phyloP scores from a whole-genome alignment of 805 yeast genomes.

The Debaryomyces castellii region DNA sequence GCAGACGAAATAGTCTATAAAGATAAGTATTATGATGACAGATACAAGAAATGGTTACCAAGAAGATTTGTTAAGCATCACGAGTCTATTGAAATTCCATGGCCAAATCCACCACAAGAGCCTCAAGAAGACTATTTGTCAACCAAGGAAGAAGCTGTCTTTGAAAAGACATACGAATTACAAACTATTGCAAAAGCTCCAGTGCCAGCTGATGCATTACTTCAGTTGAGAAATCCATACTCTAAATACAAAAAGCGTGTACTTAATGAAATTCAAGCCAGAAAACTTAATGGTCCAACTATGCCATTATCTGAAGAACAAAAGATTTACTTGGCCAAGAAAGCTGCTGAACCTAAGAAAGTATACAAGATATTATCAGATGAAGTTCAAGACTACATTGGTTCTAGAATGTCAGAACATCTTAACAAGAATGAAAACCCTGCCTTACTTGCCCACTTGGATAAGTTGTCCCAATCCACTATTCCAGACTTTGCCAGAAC shows the following conservation, averaged over 20 bases:
- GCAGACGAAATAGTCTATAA: slow-evolving; percentile 70
- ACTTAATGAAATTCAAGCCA: slow-evolving; percentile 61
- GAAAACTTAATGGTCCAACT: slow-evolving; percentile 62
- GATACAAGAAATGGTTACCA: slow-evolving; percentile 72
- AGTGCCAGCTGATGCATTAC: slow-evolving; percentile 64
- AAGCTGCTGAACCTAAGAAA: slow-evolving; percentile 37
- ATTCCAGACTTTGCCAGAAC: slow-evolving; percentile 33
- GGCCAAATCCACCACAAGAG: slow-evolving; percentile 72
- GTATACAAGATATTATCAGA: slow-evolving; percentile 40
- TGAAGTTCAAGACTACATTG: slow-evolving; percentile 57
- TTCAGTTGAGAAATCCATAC: slow-evolving; percentile 73
- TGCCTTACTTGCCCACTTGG: slow-evolving; percentile 38
- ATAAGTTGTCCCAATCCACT: slow-evolving; percentile 29
- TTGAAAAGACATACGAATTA: slow-evolving; percentile 73
- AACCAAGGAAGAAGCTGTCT: slow-evolving; percentile 55
- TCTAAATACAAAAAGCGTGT: slow-evolving; percentile 59
- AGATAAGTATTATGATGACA: slow-evolving; percentile 72
- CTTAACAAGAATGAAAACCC: slow-evolving; percentile 34
- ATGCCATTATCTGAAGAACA: slow-evolving; percentile 74
- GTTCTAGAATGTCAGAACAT: slow-evolving; percentile 45
- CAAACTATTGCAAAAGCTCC: slow-evolving; percentile 66
- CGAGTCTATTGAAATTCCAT: slow-evolving; percentile 73
- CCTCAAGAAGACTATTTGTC: slow-evolving; percentile 56
- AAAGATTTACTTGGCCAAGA: slow-evolving; percentile 60
- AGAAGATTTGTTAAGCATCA: slow-evolving; percentile 73